Percentiles rank a stretch among this genome's conserved stretches.
Evolutionary conservation across 768 basidiomycete genomes (phyloP).

Genomic region (Boletus rubropictus): DNA sequence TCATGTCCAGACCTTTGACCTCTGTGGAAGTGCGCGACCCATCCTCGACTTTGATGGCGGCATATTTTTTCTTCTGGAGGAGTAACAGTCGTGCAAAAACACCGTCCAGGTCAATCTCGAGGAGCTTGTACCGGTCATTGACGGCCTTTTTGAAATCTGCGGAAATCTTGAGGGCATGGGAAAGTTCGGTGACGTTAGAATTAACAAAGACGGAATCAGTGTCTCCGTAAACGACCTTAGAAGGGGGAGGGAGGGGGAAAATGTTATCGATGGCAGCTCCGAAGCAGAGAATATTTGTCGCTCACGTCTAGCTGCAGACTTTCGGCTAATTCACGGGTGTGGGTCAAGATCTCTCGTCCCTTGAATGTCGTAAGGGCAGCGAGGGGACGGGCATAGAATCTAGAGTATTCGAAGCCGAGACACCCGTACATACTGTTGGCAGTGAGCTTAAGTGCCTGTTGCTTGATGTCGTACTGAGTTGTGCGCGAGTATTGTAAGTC

Average conservation of each 20-base stretch:
- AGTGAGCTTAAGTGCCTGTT: slow-evolving; percentile 93
- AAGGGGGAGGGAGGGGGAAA: not conserved
- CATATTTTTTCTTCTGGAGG: slow-evolving; percentile 99
- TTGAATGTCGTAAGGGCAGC: slow-evolving; percentile 97
- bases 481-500: not conserved
- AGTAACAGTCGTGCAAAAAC: slow-evolving; percentile 90
- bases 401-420: slow-evolving; percentile 93
- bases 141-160: slow-evolving; percentile 91
- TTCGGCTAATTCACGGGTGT: slow-evolving; percentile 90
- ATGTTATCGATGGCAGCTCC: not conserved
- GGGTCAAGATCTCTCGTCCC: slow-evolving; percentile 93
- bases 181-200: slow-evolving; percentile 83
- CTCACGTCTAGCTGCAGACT: slow-evolving; percentile 82
- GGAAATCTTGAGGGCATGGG: slow-evolving; percentile 88
- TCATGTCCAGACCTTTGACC: slow-evolving; percentile 98
- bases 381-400: slow-evolving; percentile 95
- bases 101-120: slow-evolving; percentile 95
- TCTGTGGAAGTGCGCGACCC: slow-evolving; percentile 73
- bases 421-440: slow-evolving; percentile 99
- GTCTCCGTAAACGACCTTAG: slow-evolving; percentile 95
- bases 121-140: slow-evolving; percentile 89
- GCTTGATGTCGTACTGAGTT: slow-evolving; percentile 88
- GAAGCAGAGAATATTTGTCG: not conserved
- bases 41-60: slow-evolving; percentile 91
- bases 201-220: slow-evolving; percentile 99